Conservation (phyloP, 345 rosid species). For the Salix suchowensis region DNA sequence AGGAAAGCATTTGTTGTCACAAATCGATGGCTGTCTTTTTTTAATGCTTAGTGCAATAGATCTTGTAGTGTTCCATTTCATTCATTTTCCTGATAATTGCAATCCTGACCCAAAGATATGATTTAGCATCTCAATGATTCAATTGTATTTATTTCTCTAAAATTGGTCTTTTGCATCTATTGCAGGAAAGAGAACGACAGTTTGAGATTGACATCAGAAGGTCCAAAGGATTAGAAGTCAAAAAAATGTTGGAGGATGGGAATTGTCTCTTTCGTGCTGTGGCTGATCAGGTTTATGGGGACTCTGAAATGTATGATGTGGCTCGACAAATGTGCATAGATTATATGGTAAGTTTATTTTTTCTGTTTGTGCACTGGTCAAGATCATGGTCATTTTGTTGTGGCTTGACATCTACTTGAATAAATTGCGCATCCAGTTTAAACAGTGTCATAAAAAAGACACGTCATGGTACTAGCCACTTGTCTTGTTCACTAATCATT, state of each 20-base stretch:
- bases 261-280: slow-evolving; percentile 97
- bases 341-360: slow-evolving; percentile 62
- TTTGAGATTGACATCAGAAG: slow-evolving; percentile 85
- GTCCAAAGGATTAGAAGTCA: slow-evolving; percentile 73
- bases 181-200: slow-evolving; percentile 87
- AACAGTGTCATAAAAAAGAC: background rate
- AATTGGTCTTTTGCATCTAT: slow-evolving; percentile 9
- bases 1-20: background rate
- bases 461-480: background rate
- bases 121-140: background rate
- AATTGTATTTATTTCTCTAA: background rate
- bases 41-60: background rate
- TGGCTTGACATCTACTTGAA: background rate
- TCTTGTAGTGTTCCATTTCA: background rate
- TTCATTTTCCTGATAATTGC: background rate
- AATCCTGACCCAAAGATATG: background rate
- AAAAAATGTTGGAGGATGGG: slow-evolving; percentile 95
- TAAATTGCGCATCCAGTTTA: background rate
- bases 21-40: background rate
- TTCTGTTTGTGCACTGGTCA: background rate
- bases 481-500: background rate
- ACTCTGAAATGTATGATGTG: slow-evolving; percentile 70
- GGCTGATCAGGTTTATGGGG: slow-evolving; percentile 98
- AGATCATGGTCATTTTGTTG: background rate
- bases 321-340: slow-evolving; percentile 93